Evolutionary conservation across 2,329 filamentous ascomycete genomes (phyloP).

Genomic region (Ophiostoma angusticollis): DNA sequence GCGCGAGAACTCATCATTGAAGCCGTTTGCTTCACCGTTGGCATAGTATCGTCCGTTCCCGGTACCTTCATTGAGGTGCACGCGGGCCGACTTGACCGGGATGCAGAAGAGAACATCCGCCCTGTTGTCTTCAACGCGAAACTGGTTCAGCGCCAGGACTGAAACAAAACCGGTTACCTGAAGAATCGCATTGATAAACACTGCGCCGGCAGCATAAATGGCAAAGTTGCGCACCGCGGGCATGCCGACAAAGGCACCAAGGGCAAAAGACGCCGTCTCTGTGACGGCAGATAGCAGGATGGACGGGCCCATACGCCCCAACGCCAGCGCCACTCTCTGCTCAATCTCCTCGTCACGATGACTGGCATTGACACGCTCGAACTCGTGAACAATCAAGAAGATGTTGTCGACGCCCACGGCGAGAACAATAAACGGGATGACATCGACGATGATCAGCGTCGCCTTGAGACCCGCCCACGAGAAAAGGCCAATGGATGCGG

Average conservation of each 20-base stretch:
- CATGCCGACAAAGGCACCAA: constrained; percentile 93
- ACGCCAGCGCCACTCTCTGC: constrained; percentile 68
- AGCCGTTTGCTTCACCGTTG: constrained; percentile 32
- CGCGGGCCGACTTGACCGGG: constrained; percentile 60
- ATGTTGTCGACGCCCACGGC: constrained; percentile 98
- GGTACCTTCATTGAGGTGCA: constrained; percentile 46
- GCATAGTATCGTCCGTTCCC: constrained; percentile 1
- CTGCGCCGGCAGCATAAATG: constrained; percentile 87
- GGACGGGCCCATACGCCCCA: constrained; percentile 94
- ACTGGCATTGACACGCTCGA: constrained; percentile 85
- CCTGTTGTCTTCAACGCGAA: constrained; percentile 73
- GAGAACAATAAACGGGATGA: constrained; percentile 93
- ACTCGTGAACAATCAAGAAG: constrained; percentile 95
- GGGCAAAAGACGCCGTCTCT: constrained; percentile 83
- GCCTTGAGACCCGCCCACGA: constrained; percentile 86
- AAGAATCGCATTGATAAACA: constrained; percentile 91
- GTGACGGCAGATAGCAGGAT: constrained; percentile 92
- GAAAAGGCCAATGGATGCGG: constrained; percentile 87
- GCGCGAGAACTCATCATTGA: constrained; percentile 62
- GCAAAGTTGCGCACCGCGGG: constrained; percentile 96
- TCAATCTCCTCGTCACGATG: constrained; percentile 83
- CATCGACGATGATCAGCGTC: constrained; percentile 93
- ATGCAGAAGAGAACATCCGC: constrained; percentile 90
- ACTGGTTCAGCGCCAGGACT: constrained; percentile 80
- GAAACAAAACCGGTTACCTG: constrained; percentile 97